Percentiles rank a stretch among this genome's conserved stretches.
Conservation (phyloP, 1,284 basidiomycete genomes). For the Bjerkandera adusta region DNA sequence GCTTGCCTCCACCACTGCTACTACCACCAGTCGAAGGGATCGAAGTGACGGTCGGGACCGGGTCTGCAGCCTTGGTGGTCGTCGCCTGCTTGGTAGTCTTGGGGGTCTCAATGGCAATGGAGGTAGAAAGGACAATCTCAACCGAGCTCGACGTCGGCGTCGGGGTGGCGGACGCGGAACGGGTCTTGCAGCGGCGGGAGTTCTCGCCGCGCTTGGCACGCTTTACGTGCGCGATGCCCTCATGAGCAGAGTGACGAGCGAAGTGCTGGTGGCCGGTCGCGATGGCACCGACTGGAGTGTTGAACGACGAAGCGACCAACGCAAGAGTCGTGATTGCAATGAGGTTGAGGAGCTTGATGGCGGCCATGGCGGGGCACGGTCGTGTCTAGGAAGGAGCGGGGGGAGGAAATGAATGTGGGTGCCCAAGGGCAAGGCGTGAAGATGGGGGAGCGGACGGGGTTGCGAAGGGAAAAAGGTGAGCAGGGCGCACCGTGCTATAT, state of each 20-base stretch:
- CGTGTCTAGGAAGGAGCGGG: slow-evolving; percentile 19
- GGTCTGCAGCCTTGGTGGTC: slow-evolving; percentile 2
- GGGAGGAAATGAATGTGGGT: slow-evolving; percentile 17
- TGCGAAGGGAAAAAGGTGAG: too few relatives aligned
- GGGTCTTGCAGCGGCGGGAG: slow-evolving; percentile 59
- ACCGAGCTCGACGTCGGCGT: neutral
- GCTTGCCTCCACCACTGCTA: slow-evolving; percentile 14
- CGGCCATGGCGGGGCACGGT: slow-evolving; percentile 52
- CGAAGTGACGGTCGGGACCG: slow-evolving; percentile 1
- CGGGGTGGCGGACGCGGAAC: slow-evolving; percentile 28
- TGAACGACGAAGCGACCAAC: slow-evolving; percentile 51
- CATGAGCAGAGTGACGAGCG: slow-evolving; percentile 31
- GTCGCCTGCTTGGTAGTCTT: slow-evolving; percentile 6
- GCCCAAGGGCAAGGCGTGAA: neutral
- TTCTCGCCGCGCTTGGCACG: slow-evolving; percentile 35
- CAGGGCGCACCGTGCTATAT: too few relatives aligned
- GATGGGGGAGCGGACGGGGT: neutral
- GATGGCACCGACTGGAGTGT: slow-evolving; percentile 49
- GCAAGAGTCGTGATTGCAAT: slow-evolving; percentile 57
- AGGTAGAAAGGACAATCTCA: neutral
- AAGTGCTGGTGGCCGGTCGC: slow-evolving; percentile 31
- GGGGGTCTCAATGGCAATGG: neutral
- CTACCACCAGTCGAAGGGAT: slow-evolving; percentile 10
- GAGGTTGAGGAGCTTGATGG: slow-evolving; percentile 51
- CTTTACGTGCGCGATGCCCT: slow-evolving; percentile 44